A percentile compares a stretch with the other conserved stretches of the same genome.
Conservation (phyloP, 202 grass and related monocot genomes). For the Cymbopogon flexuosus region DNA sequence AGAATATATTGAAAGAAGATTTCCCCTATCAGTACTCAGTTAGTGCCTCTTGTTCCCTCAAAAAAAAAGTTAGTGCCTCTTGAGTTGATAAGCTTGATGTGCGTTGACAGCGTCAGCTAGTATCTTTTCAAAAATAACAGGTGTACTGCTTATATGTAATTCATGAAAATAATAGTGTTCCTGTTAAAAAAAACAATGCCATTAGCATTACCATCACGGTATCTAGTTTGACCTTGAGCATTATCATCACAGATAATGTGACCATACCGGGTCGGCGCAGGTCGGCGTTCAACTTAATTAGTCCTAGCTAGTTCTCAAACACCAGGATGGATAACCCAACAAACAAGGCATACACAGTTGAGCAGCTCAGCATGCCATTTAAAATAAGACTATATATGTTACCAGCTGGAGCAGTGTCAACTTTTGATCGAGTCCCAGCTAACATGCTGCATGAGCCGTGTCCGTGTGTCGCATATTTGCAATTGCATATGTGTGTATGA, state of each 20-base stretch:
- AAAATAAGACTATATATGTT: background rate
- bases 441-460: background rate
- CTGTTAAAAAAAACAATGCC: background rate
- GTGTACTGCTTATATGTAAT: background rate
- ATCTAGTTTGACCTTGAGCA: background rate
- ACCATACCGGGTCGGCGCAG: slow-evolving; percentile 20
- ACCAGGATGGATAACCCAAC: slow-evolving; percentile 31
- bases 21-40: too few species aligned
- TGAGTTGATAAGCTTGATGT: background rate
- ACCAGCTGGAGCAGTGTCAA: background rate
- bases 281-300: background rate
- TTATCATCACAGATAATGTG: slow-evolving; percentile 46
- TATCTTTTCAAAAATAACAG: background rate
- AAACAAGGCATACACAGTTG: background rate
- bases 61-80: background rate
- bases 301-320: background rate
- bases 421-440: slow-evolving; percentile 30
- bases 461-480: background rate
- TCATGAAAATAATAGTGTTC: background rate
- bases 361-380: slow-evolving; percentile 10
- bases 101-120: background rate
- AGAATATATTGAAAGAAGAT: too few species aligned
- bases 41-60: background rate
- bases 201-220: background rate
- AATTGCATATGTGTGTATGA: slow-evolving; percentile 8